Base-by-base conservation (phyloP, 305 asterid genomes). In the Fraxinus greggii region DNA sequence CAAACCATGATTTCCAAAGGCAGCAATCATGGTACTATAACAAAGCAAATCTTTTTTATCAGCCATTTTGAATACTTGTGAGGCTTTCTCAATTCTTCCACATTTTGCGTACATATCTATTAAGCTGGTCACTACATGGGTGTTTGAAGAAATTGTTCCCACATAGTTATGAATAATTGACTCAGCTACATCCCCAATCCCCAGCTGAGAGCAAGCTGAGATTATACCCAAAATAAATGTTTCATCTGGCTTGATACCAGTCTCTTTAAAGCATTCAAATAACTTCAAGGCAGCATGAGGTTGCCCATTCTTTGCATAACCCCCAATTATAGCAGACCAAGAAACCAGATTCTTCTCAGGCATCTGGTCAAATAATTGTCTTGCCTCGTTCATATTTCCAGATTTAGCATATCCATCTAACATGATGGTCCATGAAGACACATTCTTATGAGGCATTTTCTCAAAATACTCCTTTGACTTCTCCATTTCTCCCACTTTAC, bases 371-470 rank as follows among this genome's bases (percentile, higher is more conserved):
- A 67, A 79, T 69, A 82, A 75, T 38, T 26, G n/a, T 28, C 78
- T 74, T 1, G 82, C 81, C 45, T 54, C 75, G 0, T 31, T 45
- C 75, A 75, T 48, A 19, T 75, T 78, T 61, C 79, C 75, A 75
- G 56, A 40, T 32, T 36, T 85, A 45, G 51, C 76, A 54, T 51
- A 81, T 9, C 81, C 86, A 65, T 82, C 72, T 73, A 78, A 72
- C 82, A 81, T 81, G 72, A 79, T 85, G 75, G 83, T 81, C 87
- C 87, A 81, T n/a, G 78, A 81, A 17, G 19, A 77, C 82, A 65
- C 77, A 65, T 85, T 81, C 83, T 42, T 32, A 36, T n/a, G 0
- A 28, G 85, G 76, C 35, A 81, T 79, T 85, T 61, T 76, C 7
- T 75, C 78, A 82, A 61, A 61, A 61, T 32, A 82, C 23, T 56